phyloP scores from a whole-genome alignment of 768 basidiomycete genomes.

The Chalciporus pseudorubinellus region DNA sequence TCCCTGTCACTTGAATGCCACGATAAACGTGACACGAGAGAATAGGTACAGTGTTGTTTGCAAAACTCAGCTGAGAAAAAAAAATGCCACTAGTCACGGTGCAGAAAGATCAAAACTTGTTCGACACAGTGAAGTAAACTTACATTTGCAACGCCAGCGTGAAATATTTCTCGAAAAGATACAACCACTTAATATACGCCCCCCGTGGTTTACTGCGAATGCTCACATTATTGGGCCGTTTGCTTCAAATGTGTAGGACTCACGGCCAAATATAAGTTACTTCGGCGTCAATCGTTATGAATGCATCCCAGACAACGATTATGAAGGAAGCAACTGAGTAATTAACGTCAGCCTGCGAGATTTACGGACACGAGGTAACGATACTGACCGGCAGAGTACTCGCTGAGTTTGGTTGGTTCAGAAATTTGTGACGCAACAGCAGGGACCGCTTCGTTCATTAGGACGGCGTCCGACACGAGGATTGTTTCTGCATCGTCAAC shows the following conservation, averaged over 20 bases:
- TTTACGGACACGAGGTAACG: too few species aligned
- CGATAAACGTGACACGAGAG: slow-evolving; percentile 13
- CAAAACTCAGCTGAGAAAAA: slow-evolving; percentile 1
- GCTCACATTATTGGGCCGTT: neutral
- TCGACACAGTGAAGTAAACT: neutral
- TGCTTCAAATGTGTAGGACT: slow-evolving; percentile 1
- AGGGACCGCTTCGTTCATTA: too few species aligned
- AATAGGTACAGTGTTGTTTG: neutral
- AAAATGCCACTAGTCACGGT: slow-evolving; percentile 11
- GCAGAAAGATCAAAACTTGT: neutral
- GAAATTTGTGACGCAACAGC: too few species aligned
- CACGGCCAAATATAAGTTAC: slow-evolving; percentile 23
- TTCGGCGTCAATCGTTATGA: slow-evolving; percentile 18
- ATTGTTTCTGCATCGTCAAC: too few species aligned
- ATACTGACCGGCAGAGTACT: too few species aligned
- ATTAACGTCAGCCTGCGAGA: too few species aligned
- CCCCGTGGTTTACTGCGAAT: slow-evolving; percentile 12
- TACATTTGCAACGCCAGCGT: slow-evolving; percentile 18
- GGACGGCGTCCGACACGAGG: too few species aligned
- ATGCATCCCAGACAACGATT: slow-evolving; percentile 20
- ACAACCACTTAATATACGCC: slow-evolving; percentile 27
- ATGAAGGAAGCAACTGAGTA: slow-evolving; percentile 8
- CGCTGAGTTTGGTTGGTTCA: too few species aligned
- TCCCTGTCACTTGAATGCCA: slow-evolving; percentile 9
- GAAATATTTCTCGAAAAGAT: slow-evolving; percentile 23